These are phyloP conservation scores for Acanthamoeba healyi DNA, from an alignment of 208 protist genomes.

Conservation along the genomic window DNA sequence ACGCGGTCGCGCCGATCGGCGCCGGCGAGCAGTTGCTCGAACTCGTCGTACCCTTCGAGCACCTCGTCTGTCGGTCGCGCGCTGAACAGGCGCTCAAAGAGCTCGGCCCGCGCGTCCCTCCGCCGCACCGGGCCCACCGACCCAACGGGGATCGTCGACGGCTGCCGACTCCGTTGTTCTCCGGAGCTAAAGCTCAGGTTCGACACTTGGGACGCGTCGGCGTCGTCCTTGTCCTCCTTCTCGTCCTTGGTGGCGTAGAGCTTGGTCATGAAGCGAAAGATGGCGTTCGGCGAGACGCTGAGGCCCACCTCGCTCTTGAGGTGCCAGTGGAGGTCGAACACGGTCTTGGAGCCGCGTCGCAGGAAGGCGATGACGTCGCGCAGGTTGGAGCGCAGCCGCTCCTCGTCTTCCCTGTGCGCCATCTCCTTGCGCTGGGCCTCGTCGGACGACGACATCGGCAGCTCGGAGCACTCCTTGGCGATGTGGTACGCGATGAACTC, in stretches of 20 bases:
- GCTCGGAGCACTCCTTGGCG: not conserved
- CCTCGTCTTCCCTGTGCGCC: not conserved
- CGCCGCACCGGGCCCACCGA: not conserved
- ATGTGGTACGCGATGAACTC: not conserved
- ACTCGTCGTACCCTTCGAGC: not conserved
- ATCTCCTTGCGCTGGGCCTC: not conserved
- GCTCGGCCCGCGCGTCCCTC: not conserved
- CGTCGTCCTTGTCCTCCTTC: not conserved
- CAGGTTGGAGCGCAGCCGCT: constrained; percentile 21
- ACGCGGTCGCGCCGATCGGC: not conserved
- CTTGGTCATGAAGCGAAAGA: not conserved
- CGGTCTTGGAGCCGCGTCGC: constrained; percentile 12
- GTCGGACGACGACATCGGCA: not conserved
- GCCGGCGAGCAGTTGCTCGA: not conserved
- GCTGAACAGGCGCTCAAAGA: constrained; percentile 11
- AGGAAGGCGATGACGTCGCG: not conserved
- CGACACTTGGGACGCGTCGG: too few species aligned
- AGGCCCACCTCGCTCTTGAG: constrained; percentile 9
- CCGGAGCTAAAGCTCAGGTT: not conserved
- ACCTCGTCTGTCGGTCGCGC: not conserved
- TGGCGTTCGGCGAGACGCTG: not conserved
- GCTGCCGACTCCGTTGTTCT: not conserved
- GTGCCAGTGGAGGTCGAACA: constrained; percentile 45
- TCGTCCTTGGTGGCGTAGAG: not conserved
- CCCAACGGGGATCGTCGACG: not conserved